phyloP scores from a whole-genome alignment of 2,329 filamentous ascomycete species.

The Talaromyces sp. region DNA sequence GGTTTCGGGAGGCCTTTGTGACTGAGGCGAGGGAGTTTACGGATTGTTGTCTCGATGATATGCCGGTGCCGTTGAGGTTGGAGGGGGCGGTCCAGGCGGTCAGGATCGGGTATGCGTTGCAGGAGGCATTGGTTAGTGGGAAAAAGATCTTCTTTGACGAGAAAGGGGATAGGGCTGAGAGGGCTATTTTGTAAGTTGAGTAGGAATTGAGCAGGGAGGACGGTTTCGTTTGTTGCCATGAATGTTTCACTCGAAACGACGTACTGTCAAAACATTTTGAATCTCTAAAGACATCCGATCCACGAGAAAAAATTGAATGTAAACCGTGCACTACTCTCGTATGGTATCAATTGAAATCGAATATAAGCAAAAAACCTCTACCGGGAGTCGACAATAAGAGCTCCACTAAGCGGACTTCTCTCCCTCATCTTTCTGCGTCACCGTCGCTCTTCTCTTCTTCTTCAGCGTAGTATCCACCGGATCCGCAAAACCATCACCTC shows the following conservation, averaged over 20 bases:
- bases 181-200: slow-evolving; percentile 35
- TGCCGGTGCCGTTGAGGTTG: neutral
- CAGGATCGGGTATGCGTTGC: slow-evolving; percentile 41
- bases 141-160: slow-evolving; percentile 59
- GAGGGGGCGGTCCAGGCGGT: neutral
- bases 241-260: neutral
- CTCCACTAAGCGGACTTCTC: neutral
- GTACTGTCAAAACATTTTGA: neutral
- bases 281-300: neutral
- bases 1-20: neutral
- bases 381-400: neutral
- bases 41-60: neutral
- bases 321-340: neutral
- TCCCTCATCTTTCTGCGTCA: neutral
- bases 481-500: slow-evolving; percentile 73
- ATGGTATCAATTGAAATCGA: neutral
- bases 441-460: slow-evolving; percentile 25
- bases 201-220: neutral
- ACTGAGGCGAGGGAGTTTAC: neutral
- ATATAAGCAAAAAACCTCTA: neutral
- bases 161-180: slow-evolving; percentile 47
- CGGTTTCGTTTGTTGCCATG: neutral
- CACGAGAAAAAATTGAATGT: neutral
- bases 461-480: slow-evolving; percentile 51
- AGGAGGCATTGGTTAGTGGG: slow-evolving; percentile 53